phyloP scores from a whole-genome alignment of 495 filamentous ascomycete genomes.

The Evansstolkia leycettana region DNA sequence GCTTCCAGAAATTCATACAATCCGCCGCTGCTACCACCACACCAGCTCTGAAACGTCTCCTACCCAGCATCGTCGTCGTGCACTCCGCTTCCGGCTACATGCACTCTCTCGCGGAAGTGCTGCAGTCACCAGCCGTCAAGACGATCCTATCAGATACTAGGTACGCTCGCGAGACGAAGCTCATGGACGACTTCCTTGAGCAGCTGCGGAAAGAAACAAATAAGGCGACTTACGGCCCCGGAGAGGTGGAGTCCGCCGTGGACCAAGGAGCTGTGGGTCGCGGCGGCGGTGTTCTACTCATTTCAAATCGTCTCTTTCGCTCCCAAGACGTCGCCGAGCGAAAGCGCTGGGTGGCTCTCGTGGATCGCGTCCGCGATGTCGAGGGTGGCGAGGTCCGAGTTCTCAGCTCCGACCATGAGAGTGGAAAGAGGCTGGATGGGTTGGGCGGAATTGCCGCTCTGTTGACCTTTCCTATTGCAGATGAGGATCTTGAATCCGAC shows the following conservation, averaged over 20 bases:
- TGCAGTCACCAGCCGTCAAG: slow-evolving; percentile 66
- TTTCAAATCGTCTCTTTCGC: slow-evolving; percentile 77
- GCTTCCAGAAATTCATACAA: slow-evolving; percentile 73
- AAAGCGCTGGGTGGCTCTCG: slow-evolving; percentile 71
- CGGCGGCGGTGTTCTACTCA: slow-evolving; percentile 71
- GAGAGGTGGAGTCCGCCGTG: slow-evolving; percentile 76
- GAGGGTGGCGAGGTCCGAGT: slow-evolving; percentile 81
- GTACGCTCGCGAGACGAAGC: slow-evolving; percentile 68
- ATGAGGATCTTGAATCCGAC: slow-evolving; percentile 37
- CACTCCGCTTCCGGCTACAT: slow-evolving; percentile 78
- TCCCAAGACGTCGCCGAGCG: slow-evolving; percentile 69
- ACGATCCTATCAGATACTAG: slow-evolving; percentile 69
- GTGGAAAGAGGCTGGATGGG: slow-evolving; percentile 73
- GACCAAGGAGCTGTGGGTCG: slow-evolving; percentile 79
- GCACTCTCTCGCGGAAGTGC: slow-evolving; percentile 73
- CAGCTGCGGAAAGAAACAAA: slow-evolving; percentile 77
- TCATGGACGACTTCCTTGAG: slow-evolving; percentile 79
- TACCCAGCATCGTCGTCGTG: slow-evolving; percentile 61
- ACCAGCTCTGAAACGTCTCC: slow-evolving; percentile 48
- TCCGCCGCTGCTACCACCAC: slow-evolving; percentile 44
- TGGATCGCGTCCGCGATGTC: slow-evolving; percentile 76
- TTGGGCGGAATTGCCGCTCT: slow-evolving; percentile 84
- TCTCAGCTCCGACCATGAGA: slow-evolving; percentile 88
- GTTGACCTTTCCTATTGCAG: slow-evolving; percentile 73
- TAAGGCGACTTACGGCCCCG: slow-evolving; percentile 81